A percentile compares a stretch with the other conserved stretches of the same genome.
phyloP scores from a whole-genome alignment of 2,329 filamentous ascomycete genomes.

The Helminthosporium solani region DNA sequence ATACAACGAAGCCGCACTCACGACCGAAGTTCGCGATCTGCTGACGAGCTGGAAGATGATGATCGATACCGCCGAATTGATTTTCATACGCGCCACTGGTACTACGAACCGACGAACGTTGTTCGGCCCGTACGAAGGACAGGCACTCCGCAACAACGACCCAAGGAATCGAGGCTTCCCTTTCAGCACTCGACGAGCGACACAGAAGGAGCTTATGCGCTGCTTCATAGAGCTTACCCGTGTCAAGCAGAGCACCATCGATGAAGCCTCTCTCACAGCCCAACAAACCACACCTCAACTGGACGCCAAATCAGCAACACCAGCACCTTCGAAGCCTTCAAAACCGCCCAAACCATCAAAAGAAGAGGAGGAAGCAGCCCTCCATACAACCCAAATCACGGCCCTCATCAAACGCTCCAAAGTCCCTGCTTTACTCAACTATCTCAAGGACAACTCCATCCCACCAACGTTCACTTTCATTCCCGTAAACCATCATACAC shows the following conservation, averaged over 20 bases:
- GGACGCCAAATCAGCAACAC: constrained; percentile 42
- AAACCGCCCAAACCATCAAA: constrained; percentile 68
- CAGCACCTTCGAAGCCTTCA: constrained; percentile 33
- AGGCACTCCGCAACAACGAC: constrained; percentile 78
- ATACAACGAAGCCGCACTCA: constrained; percentile 89
- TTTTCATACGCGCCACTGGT: constrained; percentile 89
- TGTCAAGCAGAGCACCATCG: constrained; percentile 78
- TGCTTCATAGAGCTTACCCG: constrained; percentile 92
- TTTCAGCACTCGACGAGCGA: constrained; percentile 88
- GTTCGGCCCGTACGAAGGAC: constrained; percentile 87
- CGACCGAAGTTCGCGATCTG: constrained; percentile 81
- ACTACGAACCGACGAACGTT: constrained; percentile 81
- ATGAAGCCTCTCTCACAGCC: constrained; percentile 61
- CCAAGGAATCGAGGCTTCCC: constrained; percentile 81
- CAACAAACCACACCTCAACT: constrained; percentile 50
- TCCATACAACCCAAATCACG: constrained; percentile 88
- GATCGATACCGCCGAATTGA: constrained; percentile 78
- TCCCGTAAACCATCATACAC: constrained; percentile 72
- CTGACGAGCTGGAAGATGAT: constrained; percentile 81
- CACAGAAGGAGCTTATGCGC: constrained; percentile 91
- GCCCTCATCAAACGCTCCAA: constrained; percentile 87
- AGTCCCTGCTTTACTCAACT: constrained; percentile 80
- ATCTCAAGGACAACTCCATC: constrained; percentile 75
- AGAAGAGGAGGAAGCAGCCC: constrained; percentile 75
- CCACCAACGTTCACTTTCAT: constrained; percentile 72